Base-by-base conservation (phyloP, 495 filamentous ascomycete genomes). In the Durotheca rogersii region DNA sequence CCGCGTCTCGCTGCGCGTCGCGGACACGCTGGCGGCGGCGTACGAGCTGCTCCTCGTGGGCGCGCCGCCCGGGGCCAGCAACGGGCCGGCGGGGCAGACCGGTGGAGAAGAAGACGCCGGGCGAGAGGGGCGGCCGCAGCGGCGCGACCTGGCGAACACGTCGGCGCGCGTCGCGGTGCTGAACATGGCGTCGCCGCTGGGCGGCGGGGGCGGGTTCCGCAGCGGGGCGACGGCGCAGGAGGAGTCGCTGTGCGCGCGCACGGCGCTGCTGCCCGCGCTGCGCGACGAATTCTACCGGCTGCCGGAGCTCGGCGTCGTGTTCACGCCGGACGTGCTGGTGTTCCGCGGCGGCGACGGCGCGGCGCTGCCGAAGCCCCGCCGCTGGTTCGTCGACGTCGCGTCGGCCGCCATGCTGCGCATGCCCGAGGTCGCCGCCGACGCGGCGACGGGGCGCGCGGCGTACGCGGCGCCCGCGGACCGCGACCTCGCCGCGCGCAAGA, bases 221-320 rank as follows among this genome's bases (percentile, higher is more conserved):
- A 66, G 67, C 15, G 84, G 84, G 14, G 67, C 79, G 1, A 65
- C 72, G 2, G 78, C 81, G 1, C 84, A 87, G 57, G 86, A 88
- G 66, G 85, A 87, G 62, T 75, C 76, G 7, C 67, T 88, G 12
- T 88, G 82, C 60, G 74, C 78, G 50, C 81, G 82, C 30, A 82
- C 79, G 35, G 86, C 81, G 7, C 75, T 89, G 0, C 75, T 69
- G 17, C 70, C 72, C 1, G 74, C 77, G 0, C 74, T 89, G 0
- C 73, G 74, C 10, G 58, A 64, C 7, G 51, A 66, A 2, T 82
- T 74, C 47, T 88, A 88, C 58, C 80, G 82, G 0, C 49, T 87
- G 15, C 68, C 72, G 0, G 63, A 74, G 11, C 40, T 70, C 0
- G 73, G 77, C 4, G 76, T 67, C 2, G 67, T 88, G 16, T 88